Base-by-base conservation (phyloP, 257 asterid species). In the Marsdenia floribunda region DNA sequence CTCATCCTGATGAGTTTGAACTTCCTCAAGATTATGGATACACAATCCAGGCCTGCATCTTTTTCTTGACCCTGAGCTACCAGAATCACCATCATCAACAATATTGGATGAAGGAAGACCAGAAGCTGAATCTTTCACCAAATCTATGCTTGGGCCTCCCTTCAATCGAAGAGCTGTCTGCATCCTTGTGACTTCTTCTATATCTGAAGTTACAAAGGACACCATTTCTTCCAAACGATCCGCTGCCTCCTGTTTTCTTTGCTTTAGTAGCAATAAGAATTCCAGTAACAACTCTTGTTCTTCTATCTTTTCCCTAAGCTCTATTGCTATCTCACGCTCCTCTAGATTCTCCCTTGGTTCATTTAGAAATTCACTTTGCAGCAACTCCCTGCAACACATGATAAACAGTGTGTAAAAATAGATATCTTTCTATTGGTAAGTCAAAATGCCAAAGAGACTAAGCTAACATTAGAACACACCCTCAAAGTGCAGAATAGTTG, bases 231-330 rank as follows among this genome's bases (percentile, higher is more conserved):
- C 83, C 82, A 92, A 84, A 76, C 67, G 83, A 80, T 88, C 88
- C 1, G 90, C 87, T 5, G 84, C 86, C 71, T 92, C 98, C 67
- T 89, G 96, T 82, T 92, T 95, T 75, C 87, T 83, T 81, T 86
- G 99, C 70, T 88, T 96, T 52, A 86, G 82, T 50, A 88, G 83
- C 65, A 90, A 78, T 68, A 95, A 90, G 75, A 95, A 95, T 78
- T 95, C 97, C 75, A 95, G 89, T 75, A 95, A 76, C 84, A 89
- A 77, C 79, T 95, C 98, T 59, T 90, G 96, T 83, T 95, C 97
- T 37, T 95, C 96, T 76, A 95, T 92, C 75, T 83, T 82, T 79
- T 92, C 98, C 73, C 90, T 83, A 71, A 95, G 92, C 76, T 88
- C 90, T 78, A 88, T 86, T 21, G 93, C 94, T 58, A 94, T 93